Base-by-base conservation (phyloP, 2,329 filamentous ascomycete genomes). In the Hypoxylon sp. region DNA sequence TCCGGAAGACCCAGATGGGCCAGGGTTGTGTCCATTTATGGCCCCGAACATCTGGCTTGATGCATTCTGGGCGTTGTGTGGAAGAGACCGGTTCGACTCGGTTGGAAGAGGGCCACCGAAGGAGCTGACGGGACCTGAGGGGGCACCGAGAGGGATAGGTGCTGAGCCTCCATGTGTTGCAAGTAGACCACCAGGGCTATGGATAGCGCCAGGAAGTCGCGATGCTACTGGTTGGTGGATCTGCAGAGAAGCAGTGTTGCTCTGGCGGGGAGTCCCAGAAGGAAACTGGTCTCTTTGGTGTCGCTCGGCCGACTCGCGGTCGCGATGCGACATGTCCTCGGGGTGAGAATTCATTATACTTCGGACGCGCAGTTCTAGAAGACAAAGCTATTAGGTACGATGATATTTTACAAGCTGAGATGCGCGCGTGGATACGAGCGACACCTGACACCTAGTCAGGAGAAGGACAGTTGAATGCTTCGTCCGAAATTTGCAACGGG, bases 151-250 rank as follows among this genome's bases (percentile, higher is more conserved):
- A 36, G 79, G 73, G 36, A 79, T 80, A 19, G 81, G 77, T 26
- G 78, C 75, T 23, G 81, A 80, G 23, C 81, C 79, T 42, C 86
- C 84, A 62, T 91, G 84, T 60, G 86, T 90, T 6, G 87, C 83
- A 27, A 97, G 82, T 25, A 97, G 80, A 6, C 93, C 93, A 61
- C 94, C 93, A 1, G 93, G 93, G 34, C 91, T 95, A 69, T 96
- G 93, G 48, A 97, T 95, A 42, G 90, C 88, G 58, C 86, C 88
- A 49, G 88, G 75, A 57, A 91, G 78, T 72, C 92, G 79, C 67
- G 91, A 85, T 56, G 93, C 93, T 51, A 97, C 91, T 4, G 93
- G 93, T 71, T 97, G 93, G 72, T 97, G 93, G 63, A 97, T 87
- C 45, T 92, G 91, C 45, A 96, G 90, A 2, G 92, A 91, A 49